phyloP scores from a whole-genome alignment of 2,329 filamentous ascomycete genomes.

The Microcyclospora pomicola region DNA sequence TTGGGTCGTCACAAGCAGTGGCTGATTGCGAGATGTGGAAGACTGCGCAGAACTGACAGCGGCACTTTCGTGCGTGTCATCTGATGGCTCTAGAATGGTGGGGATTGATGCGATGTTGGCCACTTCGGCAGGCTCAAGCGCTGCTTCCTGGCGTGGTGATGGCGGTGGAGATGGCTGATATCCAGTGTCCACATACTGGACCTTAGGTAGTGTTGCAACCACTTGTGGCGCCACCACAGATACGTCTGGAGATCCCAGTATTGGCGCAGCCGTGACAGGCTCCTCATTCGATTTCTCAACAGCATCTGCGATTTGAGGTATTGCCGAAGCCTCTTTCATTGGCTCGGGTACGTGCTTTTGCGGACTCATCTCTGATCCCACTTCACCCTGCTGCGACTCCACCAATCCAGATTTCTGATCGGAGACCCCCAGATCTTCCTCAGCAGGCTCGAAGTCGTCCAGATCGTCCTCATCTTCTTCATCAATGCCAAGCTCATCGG shows the following conservation, averaged over 20 bases:
- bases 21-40: conserved; percentile 1
- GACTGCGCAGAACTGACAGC: background rate
- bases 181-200: conserved; percentile 57
- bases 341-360: too few relatives aligned
- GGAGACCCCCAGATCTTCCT: conserved; percentile 37
- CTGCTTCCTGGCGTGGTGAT: conserved; percentile 44
- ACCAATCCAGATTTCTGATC: conserved; percentile 8
- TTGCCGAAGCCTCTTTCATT: too few relatives aligned
- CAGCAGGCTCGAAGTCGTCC: conserved; percentile 45
- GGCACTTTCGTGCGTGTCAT: conserved; percentile 1
- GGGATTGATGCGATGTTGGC: conserved; percentile 6
- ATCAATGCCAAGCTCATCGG: conserved; percentile 81
- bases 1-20: conserved; percentile 2
- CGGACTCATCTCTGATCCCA: too few relatives aligned
- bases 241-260: background rate
- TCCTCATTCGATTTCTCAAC: too few relatives aligned
- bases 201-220: conserved; percentile 11
- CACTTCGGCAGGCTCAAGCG: background rate
- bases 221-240: background rate
- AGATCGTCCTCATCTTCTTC: conserved; percentile 54
- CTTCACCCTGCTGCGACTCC: conserved; percentile 24
- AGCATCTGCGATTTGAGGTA: too few relatives aligned
- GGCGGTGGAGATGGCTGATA: conserved; percentile 73
- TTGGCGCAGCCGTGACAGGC: too few relatives aligned
- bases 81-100: conserved; percentile 4